These are phyloP conservation scores for Sporothrix pseudoabietina DNA, from an alignment of 2,329 filamentous ascomycete species.

Conservation along the genomic window DNA sequence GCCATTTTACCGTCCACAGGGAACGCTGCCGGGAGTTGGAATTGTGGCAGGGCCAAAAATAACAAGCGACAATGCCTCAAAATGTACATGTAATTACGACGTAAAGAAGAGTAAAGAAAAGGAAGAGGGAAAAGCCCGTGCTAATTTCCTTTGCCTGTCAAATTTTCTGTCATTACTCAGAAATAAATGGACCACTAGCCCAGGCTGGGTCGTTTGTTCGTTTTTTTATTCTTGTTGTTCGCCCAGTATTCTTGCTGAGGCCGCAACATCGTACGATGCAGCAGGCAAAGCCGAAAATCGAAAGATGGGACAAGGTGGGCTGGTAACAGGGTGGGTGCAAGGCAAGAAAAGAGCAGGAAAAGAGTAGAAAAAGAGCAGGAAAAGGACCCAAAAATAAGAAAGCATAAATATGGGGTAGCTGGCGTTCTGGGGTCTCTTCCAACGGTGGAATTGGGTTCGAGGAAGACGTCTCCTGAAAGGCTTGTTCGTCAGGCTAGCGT, in stretches of 20 bases:
- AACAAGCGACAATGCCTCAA: neutral
- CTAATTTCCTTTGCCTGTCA: slow-evolving; percentile 7
- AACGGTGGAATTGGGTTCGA: neutral
- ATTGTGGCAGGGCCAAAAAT: neutral
- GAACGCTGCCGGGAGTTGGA: slow-evolving; percentile 5
- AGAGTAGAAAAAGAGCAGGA: neutral
- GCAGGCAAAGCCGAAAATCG: slow-evolving; percentile 15
- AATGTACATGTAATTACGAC: neutral
- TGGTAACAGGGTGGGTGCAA: neutral
- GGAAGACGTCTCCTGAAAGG: neutral
- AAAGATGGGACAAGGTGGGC: slow-evolving; percentile 24
- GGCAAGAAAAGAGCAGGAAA: neutral
- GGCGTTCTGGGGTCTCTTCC: neutral
- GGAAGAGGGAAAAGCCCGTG: neutral
- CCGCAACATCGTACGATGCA: slow-evolving; percentile 18
- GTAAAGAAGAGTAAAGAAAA: neutral
- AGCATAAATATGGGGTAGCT: slow-evolving; percentile 11
- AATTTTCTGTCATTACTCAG: slow-evolving; percentile 13
- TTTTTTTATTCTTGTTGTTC: neutral
- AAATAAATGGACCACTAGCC: neutral
- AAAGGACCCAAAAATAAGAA: neutral
- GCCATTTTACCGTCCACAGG: slow-evolving; percentile 3
- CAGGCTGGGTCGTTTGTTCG: neutral
- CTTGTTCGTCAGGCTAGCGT: neutral
- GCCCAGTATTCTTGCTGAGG: neutral